Base-by-base conservation (phyloP, 73 alveolate genomes). In the Effrenium voratum region DNA sequence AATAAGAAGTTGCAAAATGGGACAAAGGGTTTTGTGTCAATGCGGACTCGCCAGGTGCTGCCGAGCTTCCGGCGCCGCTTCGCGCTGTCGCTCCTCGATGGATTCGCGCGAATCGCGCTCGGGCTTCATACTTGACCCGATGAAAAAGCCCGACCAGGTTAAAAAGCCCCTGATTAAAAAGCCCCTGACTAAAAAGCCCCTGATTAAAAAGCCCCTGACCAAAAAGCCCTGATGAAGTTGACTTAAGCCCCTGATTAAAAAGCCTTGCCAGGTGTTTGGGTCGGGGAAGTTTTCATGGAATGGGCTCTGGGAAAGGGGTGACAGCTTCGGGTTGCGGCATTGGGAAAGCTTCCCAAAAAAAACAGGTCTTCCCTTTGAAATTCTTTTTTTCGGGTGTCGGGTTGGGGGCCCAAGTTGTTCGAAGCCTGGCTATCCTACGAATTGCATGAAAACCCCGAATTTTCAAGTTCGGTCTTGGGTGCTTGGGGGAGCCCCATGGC, bases 41-140 rank as follows among this genome's bases (percentile, higher is more conserved):
- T 34, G 26, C 50, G 82, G 38, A 6, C 46, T 1, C 60, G 5
- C 40, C 88, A 79, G 90, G 90, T 79, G 44, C 44, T 79, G 30
- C 90, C 90, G 2, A 45, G 70, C 34, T 46, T 16, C 26, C 90
- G 68, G 12, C 66, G 90, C 5, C 90, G 90, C 52, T 79, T 45
- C 32, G 90, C 90, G 45, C 26, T 79, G 90, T 45, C 90, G 90
- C 63, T 66, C 16, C 43, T 34, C 16, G 13, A 19, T 19, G 10
- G 38, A 40, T 66, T 28, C 12, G 77, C 30, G 77, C 12, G 13
- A 15, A 12, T 19, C 30, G 77, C n/a, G 77, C 13, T 13, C 41
- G 30, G 10, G 5, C 41, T 66, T 66, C 24, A 13, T 10, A 32
- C 79, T 28, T 22, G n/a, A 28, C 32, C 32, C 32, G 40, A 32